Base-by-base conservation (phyloP, 768 basidiomycete genomes). In the Wakefieldia striispora region DNA sequence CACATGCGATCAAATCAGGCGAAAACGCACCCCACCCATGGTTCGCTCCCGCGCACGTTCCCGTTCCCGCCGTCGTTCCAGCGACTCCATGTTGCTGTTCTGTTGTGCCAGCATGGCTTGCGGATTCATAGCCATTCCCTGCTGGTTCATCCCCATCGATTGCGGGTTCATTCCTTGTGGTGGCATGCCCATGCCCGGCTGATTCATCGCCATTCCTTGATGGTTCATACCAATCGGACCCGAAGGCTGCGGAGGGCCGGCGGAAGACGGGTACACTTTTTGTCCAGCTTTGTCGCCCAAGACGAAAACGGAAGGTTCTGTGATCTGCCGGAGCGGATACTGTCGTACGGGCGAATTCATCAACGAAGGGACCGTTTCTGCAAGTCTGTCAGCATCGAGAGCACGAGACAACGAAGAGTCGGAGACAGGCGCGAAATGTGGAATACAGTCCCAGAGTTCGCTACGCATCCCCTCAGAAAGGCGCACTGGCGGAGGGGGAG, bases 41-140 rank as follows among this genome's bases (percentile, higher is more conserved):
- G 71, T 73, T 41, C 77, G 69, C 21, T 77, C 77, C 23, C 80
- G 65, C 45, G 70, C 61, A 40, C 83, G 71, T 54, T 86, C 86
- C 13, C 84, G 70, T 47, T 84, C 83, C 49, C 81, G 71, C 36
- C 75, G 64, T 49, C 84, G 73, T 51, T 91, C 89, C 36, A 90
- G 55, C 26, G 81, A 75, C 54, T 86, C 87, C 84, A 90, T 86
- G 29, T 74, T 79, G 50, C 52, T 80, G 52, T 83, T 89, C 58
- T 88, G 87, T 60, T 87, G 86, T 8, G 81, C 82, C 0, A 91
- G 67, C 79, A 87, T 78, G 0, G 81, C 84, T 54, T 86, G 84
- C 14, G 51, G 71, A 51, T 60, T 53, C 68, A 73, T 71, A 16
- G 55, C 51, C 33, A 62, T 61, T 8, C 56, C 56, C 19, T 60